These are phyloP conservation scores for Apiotrichum montevideense DNA, from an alignment of 1,284 basidiomycete species.

Conservation along the genomic window DNA sequence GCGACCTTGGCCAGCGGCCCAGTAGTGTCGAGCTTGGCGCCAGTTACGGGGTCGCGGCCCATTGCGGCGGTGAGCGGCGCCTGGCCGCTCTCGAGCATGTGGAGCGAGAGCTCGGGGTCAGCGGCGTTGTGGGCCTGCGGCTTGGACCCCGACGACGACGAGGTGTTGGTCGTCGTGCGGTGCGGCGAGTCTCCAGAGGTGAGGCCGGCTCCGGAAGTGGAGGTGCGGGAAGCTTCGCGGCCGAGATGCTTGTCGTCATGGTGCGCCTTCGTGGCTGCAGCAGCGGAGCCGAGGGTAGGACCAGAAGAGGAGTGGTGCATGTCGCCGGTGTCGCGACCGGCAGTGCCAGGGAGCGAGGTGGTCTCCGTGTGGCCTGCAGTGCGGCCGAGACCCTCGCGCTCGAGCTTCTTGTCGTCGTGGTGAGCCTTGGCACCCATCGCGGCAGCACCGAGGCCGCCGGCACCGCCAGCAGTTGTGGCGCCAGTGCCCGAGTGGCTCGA, in stretches of 20 bases:
- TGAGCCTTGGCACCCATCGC: no score
- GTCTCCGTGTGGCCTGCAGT: neutral
- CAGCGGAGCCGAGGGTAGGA: no score
- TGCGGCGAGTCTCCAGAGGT: neutral
- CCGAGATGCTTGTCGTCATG: neutral
- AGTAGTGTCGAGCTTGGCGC: neutral
- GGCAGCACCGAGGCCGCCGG: no score
- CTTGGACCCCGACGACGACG: no score
- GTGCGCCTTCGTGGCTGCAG: no score
- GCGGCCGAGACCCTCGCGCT: neutral
- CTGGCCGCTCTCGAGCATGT: conserved; percentile 3
- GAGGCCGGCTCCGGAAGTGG: neutral
- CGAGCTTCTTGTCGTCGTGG: no score
- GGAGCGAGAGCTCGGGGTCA: neutral
- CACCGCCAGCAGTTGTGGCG: no score
- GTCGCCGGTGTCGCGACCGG: no score
- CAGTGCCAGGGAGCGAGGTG: no score
- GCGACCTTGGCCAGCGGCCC: neutral
- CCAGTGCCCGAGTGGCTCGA: neutral
- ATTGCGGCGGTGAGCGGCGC: neutral
- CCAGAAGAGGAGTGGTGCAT: no score
- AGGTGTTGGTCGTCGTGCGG: neutral
- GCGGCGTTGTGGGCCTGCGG: neutral
- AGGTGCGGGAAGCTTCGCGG: neutral
- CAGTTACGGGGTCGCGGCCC: conserved; percentile 4